Conservation (phyloP, 352 stramenopile genomes). For the Phytophthora nicotianae region DNA sequence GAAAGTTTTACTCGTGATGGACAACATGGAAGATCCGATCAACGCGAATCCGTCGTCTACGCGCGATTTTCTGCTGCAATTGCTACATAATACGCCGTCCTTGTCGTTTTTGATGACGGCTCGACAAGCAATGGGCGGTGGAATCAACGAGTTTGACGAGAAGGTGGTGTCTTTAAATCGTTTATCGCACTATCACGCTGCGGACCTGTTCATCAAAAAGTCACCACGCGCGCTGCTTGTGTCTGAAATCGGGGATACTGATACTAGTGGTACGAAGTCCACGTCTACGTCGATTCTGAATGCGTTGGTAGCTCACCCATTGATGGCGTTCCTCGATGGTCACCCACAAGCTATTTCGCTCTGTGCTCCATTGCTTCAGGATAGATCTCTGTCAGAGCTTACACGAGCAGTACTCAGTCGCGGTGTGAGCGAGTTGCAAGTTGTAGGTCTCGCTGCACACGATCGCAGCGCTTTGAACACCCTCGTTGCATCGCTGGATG, state of each 20-base stretch:
- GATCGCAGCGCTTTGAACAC: conserved; percentile 79
- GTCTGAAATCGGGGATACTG: conserved; percentile 69
- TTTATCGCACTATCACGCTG: conserved; percentile 70
- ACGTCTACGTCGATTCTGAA: conserved; percentile 57
- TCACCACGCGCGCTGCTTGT: conserved; percentile 66
- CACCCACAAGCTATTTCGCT: conserved; percentile 84
- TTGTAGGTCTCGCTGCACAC: conserved; percentile 64
- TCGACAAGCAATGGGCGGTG: conserved; percentile 70
- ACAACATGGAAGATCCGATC: conserved; percentile 86
- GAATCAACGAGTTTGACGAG: conserved; percentile 75
- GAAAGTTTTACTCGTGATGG: conserved; percentile 73
- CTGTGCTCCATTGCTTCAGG: conserved; percentile 73
- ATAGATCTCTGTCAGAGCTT: conserved; percentile 74
- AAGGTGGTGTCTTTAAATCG: conserved; percentile 84
- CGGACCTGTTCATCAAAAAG: conserved; percentile 82
- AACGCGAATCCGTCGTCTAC: conserved; percentile 64
- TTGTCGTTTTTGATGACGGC: conserved; percentile 78
- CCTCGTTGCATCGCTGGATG: conserved; percentile 72
- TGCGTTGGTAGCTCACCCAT: conserved; percentile 62
- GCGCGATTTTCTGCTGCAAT: conserved; percentile 63
- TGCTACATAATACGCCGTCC: conserved; percentile 66
- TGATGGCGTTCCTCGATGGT: conserved; percentile 83
- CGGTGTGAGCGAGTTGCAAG: conserved; percentile 70
- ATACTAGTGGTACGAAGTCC: conserved; percentile 29
- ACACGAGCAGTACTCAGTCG: conserved; percentile 74